Percentiles rank a stretch among this genome's conserved stretches.
Conservation (phyloP, 768 basidiomycete genomes). For the Mycena vitilis region DNA sequence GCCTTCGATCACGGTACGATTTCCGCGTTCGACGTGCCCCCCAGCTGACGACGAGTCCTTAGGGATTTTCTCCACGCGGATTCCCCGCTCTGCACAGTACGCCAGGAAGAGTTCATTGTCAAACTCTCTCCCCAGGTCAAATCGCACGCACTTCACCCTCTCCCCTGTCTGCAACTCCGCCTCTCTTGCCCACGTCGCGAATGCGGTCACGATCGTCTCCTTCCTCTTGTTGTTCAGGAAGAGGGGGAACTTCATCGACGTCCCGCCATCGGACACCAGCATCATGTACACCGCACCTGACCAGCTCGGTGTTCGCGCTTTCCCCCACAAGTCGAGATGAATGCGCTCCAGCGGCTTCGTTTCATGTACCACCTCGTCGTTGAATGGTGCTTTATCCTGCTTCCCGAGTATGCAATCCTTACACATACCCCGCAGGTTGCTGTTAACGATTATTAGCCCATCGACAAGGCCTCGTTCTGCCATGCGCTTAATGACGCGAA, state of each 20-base stretch:
- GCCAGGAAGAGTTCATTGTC: background rate
- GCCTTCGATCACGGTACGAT: background rate
- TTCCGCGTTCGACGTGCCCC: background rate
- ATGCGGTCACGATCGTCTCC: too few species aligned
- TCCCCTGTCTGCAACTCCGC: too few species aligned
- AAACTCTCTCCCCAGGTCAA: too few species aligned
- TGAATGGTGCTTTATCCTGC: conserved; percentile 38
- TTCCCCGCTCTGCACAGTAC: background rate
- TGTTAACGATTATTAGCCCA: conserved; percentile 34
- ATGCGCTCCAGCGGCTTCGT: conserved; percentile 16
- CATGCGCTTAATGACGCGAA: conserved; percentile 29
- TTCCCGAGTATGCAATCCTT: conserved; percentile 46
- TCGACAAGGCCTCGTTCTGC: conserved; percentile 33
- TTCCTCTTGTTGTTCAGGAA: too few species aligned
- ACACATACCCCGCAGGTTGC: conserved; percentile 29
- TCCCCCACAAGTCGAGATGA: too few species aligned
- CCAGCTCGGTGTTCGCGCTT: conserved; percentile 25
- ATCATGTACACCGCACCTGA: conserved; percentile 34
- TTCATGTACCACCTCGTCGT: conserved; percentile 35
- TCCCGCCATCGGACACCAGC: too few species aligned
- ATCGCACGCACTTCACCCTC: too few species aligned
- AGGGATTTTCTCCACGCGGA: too few species aligned
- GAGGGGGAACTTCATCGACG: too few species aligned
- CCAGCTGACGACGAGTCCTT: too few species aligned
- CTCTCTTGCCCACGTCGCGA: too few species aligned